Conservation (phyloP, 495 filamentous ascomycete genomes). For the Talaromyces stipitatus region DNA sequence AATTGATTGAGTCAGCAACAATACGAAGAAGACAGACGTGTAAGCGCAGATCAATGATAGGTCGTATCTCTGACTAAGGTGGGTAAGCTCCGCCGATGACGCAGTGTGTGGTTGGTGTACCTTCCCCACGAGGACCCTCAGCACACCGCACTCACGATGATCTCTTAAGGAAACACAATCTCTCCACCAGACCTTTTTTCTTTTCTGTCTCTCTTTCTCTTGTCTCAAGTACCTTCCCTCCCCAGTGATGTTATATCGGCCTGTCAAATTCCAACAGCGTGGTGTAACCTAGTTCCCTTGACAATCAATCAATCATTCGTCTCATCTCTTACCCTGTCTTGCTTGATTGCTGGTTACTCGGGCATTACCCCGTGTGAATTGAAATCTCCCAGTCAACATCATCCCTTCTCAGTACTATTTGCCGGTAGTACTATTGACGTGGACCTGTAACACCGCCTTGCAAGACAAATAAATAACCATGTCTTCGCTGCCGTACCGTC, state of each 20-base stretch:
- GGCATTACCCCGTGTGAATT: neutral
- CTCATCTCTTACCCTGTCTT: neutral
- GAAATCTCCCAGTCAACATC: neutral
- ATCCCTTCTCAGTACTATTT: neutral
- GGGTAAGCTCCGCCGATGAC: neutral
- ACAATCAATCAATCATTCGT: neutral
- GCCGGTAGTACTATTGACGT: neutral
- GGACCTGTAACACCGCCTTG: neutral
- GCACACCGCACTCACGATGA: neutral
- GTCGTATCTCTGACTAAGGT: too few species aligned
- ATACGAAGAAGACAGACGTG: too few species aligned
- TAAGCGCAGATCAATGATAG: too few species aligned
- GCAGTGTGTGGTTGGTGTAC: neutral
- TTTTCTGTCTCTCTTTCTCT: neutral
- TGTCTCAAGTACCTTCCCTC: neutral
- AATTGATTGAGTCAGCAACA: too few species aligned
- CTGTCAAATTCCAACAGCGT: constrained; percentile 3
- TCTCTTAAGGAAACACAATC: neutral
- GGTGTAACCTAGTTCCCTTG: constrained; percentile 1
- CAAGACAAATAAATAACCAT: constrained; percentile 10
- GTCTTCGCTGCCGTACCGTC: constrained; percentile 23
- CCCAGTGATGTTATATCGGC: neutral
- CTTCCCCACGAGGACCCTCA: neutral
- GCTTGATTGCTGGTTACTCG: neutral
- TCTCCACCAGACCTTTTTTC: neutral